Conservation (phyloP, 2,329 filamentous ascomycete genomes). For the Thelonectria blattea region DNA sequence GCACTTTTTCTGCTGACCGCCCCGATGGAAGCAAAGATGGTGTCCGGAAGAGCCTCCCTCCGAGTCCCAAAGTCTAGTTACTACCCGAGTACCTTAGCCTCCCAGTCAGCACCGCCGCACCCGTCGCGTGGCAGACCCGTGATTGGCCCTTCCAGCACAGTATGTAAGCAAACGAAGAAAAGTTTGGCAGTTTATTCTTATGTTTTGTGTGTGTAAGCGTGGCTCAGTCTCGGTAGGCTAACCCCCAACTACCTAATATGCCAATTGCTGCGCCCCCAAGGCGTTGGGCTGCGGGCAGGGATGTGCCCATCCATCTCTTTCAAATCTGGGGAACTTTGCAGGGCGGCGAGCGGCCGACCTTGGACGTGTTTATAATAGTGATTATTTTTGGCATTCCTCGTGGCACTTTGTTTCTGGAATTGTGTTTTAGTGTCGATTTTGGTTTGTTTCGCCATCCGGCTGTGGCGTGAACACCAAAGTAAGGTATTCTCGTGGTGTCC, state of each 20-base stretch:
- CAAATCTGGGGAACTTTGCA: slow-evolving; percentile 16
- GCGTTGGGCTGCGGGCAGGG: neutral
- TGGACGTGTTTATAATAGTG: neutral
- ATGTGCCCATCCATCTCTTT: neutral
- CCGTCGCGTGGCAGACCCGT: neutral
- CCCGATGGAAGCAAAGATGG: neutral
- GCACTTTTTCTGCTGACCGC: slow-evolving; percentile 7
- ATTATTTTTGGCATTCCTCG: slow-evolving; percentile 14
- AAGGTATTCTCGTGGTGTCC: neutral
- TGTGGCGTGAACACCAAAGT: neutral
- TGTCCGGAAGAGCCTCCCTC: slow-evolving; percentile 2
- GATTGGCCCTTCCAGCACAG: neutral
- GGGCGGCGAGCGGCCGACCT: slow-evolving; percentile 15
- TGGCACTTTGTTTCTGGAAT: neutral
- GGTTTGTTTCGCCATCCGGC: neutral
- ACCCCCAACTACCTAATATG: slow-evolving; percentile 7
- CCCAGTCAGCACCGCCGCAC: slow-evolving; percentile 15
- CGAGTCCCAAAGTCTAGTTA: slow-evolving; percentile 4
- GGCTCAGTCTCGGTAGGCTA: slow-evolving; percentile 9
- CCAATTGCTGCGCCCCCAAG: slow-evolving; percentile 14
- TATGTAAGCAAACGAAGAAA: neutral
- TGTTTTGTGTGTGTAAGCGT: slow-evolving; percentile 8
- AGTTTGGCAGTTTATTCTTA: neutral
- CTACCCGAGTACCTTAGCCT: neutral
- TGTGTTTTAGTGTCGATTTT: neutral